These are phyloP conservation scores for Nannochloropsis granulata DNA, from an alignment of 108 stramenopile species.

Conservation along the genomic window DNA sequence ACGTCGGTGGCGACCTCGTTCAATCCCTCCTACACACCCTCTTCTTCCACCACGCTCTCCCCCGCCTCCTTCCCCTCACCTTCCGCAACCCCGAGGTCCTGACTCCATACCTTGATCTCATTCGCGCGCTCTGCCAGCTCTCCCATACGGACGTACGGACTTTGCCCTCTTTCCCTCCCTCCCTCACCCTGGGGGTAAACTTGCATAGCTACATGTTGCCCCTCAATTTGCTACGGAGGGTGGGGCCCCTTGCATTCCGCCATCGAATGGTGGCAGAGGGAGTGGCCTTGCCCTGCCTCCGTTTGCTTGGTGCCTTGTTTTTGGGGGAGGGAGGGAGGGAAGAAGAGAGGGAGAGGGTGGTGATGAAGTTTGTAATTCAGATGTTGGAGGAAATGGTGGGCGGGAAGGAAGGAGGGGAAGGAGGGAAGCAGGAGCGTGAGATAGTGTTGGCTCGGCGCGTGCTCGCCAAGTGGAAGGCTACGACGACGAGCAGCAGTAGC, in stretches of 20 bases:
- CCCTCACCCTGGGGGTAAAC: background rate
- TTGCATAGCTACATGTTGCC: background rate
- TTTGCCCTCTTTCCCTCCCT: background rate
- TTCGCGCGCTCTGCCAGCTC: background rate
- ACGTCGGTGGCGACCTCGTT: too few species aligned
- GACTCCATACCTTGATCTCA: background rate
- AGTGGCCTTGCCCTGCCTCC: background rate
- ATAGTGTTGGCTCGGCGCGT: background rate
- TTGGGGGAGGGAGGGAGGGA: background rate
- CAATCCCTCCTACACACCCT: too few species aligned
- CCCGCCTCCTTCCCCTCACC: background rate
- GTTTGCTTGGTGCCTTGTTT: background rate
- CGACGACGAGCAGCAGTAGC: background rate
- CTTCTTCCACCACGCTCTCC: background rate
- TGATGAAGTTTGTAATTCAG: background rate
- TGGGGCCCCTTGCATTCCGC: background rate
- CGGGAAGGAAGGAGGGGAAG: background rate
- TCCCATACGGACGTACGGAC: background rate
- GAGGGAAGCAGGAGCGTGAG: background rate
- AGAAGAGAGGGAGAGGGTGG: background rate
- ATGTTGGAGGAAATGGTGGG: background rate
- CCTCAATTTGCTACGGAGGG: background rate
- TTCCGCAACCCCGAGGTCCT: background rate
- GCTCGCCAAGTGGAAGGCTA: background rate
- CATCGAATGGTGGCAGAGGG: background rate